Base-by-base conservation (phyloP, 805 yeast genomes). In the Barnettozyma sp. region DNA sequence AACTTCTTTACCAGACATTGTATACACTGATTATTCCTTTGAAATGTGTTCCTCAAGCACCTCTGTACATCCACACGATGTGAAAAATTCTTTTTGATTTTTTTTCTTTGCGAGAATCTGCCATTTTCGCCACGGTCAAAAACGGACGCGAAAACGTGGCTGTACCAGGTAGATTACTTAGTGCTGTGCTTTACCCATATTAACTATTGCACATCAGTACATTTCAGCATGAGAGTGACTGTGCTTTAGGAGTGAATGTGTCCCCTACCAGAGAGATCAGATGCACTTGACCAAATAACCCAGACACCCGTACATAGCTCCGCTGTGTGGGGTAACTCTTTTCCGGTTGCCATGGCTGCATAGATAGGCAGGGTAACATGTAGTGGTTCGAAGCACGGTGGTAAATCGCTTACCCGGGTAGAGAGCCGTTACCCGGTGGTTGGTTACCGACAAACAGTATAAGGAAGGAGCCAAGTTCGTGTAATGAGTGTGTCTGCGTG, bases 1-100 rank as follows among this genome's bases (percentile, higher is more conserved):
- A 80, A 88, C 94, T 84, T 88, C 97, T 71, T 76, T 81, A 62
- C 75, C 76, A 70, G 87, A 73, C 88, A 82, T 82, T 56, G 45
- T 61, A 28, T 39, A 40, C 30, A 40, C 19, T 28, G 27, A 26
- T 33, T 29, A 34, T n/a, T n/a, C n/a, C n/a, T n/a, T n/a, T n/a
- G n/a, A n/a, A n/a, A 34, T 30, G 25, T 23, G 13, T 19, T 17
- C 23, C 11, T 26, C 18, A 13, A 30, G 22, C 27, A 14, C 15
- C 19, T 27, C 10, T 11, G 9, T n/a, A n/a, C n/a, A n/a, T n/a
- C n/a, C n/a, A n/a, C n/a, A n/a, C n/a, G n/a, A n/a, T n/a, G n/a
- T n/a, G n/a, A n/a, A n/a, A n/a, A n/a, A n/a, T n/a, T n/a, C n/a
- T 19, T 28, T 34, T 35, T 35, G 21, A 16, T 34, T 14, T 14